A percentile compares a stretch with the other conserved stretches of the same genome.
These are phyloP conservation scores for Sarocladium strictum DNA, from an alignment of 2,329 filamentous ascomycete species.

Conservation along the genomic window DNA sequence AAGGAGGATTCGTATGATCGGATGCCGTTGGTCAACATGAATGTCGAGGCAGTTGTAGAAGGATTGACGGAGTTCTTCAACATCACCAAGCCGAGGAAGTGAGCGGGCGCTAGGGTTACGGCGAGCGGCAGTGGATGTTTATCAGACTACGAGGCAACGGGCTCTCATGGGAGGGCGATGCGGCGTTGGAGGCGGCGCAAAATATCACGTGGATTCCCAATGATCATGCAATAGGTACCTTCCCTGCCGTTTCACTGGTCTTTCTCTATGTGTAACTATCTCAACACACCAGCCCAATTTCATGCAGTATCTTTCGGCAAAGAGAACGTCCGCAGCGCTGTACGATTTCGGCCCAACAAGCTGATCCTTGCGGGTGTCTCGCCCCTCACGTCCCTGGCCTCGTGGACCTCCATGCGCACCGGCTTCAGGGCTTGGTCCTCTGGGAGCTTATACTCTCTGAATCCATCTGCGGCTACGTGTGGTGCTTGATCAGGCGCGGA, in stretches of 20 bases:
- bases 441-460: slow-evolving; percentile 21
- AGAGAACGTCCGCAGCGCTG: slow-evolving; percentile 41
- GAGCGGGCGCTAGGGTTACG: slow-evolving; percentile 6
- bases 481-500: slow-evolving; percentile 10
- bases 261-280: too few relatives aligned
- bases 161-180: neutral
- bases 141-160: too few relatives aligned
- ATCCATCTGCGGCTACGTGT: slow-evolving; percentile 13
- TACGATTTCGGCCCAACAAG: slow-evolving; percentile 41
- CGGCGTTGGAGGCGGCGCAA: neutral
- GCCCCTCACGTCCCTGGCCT: slow-evolving; percentile 35
- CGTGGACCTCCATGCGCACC: slow-evolving; percentile 46
- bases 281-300: neutral
- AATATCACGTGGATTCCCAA: neutral
- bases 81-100: slow-evolving; percentile 54
- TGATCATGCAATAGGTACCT: too few relatives aligned
- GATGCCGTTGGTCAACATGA: slow-evolving; percentile 81
- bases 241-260: too few relatives aligned
- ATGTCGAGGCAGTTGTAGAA: slow-evolving; percentile 75
- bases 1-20: slow-evolving; percentile 78
- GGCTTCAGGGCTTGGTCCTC: slow-evolving; percentile 26
- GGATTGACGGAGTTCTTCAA: slow-evolving; percentile 75
- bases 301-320: slow-evolving; percentile 19
- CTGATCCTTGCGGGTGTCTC: slow-evolving; percentile 44
- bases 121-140: neutral